A percentile compares a stretch with the other conserved stretches of the same genome.
Conservation (phyloP, 2,329 filamentous ascomycete genomes). For the Pyrenochaeta sp. region DNA sequence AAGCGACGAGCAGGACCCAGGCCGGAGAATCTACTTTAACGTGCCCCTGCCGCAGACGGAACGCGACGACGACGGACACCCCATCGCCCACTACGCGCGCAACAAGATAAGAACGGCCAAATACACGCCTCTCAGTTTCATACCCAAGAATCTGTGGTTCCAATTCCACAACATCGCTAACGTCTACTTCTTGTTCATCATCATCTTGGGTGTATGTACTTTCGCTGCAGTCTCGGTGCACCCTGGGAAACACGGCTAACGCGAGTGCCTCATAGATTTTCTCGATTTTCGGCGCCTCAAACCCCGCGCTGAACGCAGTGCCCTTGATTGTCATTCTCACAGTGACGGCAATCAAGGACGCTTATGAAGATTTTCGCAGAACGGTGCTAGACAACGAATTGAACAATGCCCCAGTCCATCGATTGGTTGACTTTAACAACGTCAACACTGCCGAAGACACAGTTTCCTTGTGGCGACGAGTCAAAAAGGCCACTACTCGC, state of each 20-base stretch:
- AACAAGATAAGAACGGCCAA: conserved; percentile 99
- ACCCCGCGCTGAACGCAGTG: conserved; percentile 87
- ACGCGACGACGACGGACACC: conserved; percentile 81
- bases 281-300: conserved; percentile 90
- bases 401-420: conserved; percentile 95
- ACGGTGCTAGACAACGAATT: conserved; percentile 91
- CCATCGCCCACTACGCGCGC: conserved; percentile 73
- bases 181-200: conserved; percentile 95
- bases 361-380: conserved; percentile 91
- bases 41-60: conserved; percentile 76
- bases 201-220: conserved; percentile 90
- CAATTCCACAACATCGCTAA: conserved; percentile 99
- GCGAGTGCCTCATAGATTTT: conserved; percentile 73
- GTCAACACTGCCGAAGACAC: conserved; percentile 91
- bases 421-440: conserved; percentile 86
- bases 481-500: conserved; percentile 86
- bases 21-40: conserved; percentile 82
- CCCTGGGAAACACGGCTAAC: too few relatives aligned
- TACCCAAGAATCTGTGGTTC: conserved; percentile 96
- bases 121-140: conserved; percentile 92
- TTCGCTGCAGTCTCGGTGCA: conserved; percentile 12
- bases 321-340: conserved; percentile 91
- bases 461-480: conserved; percentile 81
- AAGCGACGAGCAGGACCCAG: conserved; percentile 47
- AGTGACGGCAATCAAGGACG: conserved; percentile 92